Base-by-base conservation (phyloP, 148 eudicot genomes). In the Fagopyrum tataricum region DNA sequence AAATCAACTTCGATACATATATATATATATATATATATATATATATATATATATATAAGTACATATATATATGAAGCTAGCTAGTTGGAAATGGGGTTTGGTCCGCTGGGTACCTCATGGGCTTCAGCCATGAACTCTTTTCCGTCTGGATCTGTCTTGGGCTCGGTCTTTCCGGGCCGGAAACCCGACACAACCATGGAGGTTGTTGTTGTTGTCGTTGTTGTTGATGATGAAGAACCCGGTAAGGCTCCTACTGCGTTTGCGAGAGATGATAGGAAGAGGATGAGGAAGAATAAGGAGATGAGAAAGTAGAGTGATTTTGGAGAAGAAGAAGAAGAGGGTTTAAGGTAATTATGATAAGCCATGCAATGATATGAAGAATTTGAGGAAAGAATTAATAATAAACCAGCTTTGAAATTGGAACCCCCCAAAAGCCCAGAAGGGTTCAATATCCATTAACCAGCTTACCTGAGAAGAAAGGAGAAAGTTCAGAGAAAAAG, bases 401-500 rank as follows among this genome's bases (percentile, higher is more conserved):
- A 64, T 31, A 0, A 37, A 64, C 44, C 69, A 39, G 43, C 10
- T 39, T 64, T 15, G 64, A 68, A 68, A 67, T 41, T 24, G 31
- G 8, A n/a, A 59, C 66, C 74, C 74, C 74, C 74, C 74, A 72
- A 51, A 14, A 13, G 48, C 11, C 15, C 44, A 53, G 24, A 51
- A 31, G 66, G 75, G 64, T 26, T 72, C 75, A 72, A 72, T 72
- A 72, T 72, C 75, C 75, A 72, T 72, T 26, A 72, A 72, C 75
- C 75, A 39, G 18, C 55, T 44, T 9, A 31, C 2, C 37, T 7
- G 11, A 9, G 52, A 43, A 20, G 52, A 20, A 23, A 44, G 72
- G 18, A 39, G 44, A 44, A 44, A 51, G 7, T 68, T 68, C 1
- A 42, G 71, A 17, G 18, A 68, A 4, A 70, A 41, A 10, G 21